phyloP scores from a whole-genome alignment of 2,329 filamentous ascomycete genomes.

The Akanthomyces uredinophilus region DNA sequence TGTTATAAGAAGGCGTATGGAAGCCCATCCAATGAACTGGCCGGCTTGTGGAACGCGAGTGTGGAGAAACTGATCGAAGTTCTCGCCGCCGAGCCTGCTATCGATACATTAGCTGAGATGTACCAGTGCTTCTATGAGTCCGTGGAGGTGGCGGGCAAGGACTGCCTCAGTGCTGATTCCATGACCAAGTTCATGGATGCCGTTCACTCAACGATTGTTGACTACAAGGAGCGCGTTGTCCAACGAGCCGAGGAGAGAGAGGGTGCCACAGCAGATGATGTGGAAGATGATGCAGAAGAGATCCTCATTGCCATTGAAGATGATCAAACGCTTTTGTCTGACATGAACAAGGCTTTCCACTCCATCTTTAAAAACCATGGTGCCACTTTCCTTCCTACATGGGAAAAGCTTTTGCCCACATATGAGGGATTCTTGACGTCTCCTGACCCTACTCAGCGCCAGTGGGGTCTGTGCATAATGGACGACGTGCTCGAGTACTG shows the following conservation, averaged over 20 bases:
- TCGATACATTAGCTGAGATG: constrained; percentile 96
- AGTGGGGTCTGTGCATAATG: constrained; percentile 99
- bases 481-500: constrained; percentile 98
- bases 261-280: constrained; percentile 70
- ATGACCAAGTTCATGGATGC: constrained; percentile 86
- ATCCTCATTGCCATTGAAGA: constrained; percentile 89
- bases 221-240: constrained; percentile 84
- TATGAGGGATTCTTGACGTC: constrained; percentile 83
- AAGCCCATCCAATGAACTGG: constrained; percentile 69
- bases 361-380: constrained; percentile 98
- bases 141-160: constrained; percentile 85
- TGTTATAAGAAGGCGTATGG: constrained; percentile 93
- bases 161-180: constrained; percentile 70
- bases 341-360: constrained; percentile 99
- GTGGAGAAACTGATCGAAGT: constrained; percentile 91
- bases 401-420: constrained; percentile 79
- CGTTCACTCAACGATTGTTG: constrained; percentile 78
- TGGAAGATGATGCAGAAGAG: constrained; percentile 84
- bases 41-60: constrained; percentile 77
- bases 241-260: constrained; percentile 79
- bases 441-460: constrained; percentile 80
- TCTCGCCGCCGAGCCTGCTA: constrained; percentile 85
- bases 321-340: constrained; percentile 90
- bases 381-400: constrained; percentile 74
- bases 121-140: constrained; percentile 99